Evolutionary conservation across 2,329 filamentous ascomycete genomes (phyloP), one percentile per base, ranked within the genome.

Genomic region (Hypoxylon rubiginosum): DNA sequence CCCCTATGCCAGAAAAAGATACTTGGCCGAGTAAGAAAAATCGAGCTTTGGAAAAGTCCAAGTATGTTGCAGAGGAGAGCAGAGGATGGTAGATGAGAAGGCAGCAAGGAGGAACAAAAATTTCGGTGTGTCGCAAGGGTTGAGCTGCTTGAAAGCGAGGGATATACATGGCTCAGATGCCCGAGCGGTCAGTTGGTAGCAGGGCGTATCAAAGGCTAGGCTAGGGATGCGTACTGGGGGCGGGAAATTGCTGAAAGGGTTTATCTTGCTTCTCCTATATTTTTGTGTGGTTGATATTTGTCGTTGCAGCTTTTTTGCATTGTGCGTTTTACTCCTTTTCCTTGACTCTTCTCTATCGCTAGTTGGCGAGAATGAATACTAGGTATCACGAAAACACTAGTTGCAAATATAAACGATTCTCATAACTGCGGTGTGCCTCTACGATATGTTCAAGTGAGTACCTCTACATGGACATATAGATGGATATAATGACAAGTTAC

Each of bases 321-420:
- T 69, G 69, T 71, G 60, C 68, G 58, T 69, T 54, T 71, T 56
- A 9, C 66, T 64, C 58, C 61, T 36, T 69, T 70, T 58, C 65
- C 58, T 68, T 58, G 34, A 45, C 55, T 61, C 19, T 55, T 63
- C 52, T 62, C 58, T 53, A 64, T 66, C 64, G 64, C 68, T 70
- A 64, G 62, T 62, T 63, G 52, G 68, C 62, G 67, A 60, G 65
- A 67, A 71, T 54, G 64, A 67, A 66, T 67, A 59, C 63, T 69
- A 68, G 62, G 63, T 71, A 69, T 62, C 58, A 73, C 65, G 64
- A 71, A 71, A 71, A 70, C 64, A 58, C 66, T 69, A 72, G 67
- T 60, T 68, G 57, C 62, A 68, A 70, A 71, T 72, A 73, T 70
- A 74, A 68, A 73, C 66, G 62, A 72, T 71, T 61, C 54, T 70